phyloP scores from a whole-genome alignment of 345 rosid species.

The Gossypium australe region DNA sequence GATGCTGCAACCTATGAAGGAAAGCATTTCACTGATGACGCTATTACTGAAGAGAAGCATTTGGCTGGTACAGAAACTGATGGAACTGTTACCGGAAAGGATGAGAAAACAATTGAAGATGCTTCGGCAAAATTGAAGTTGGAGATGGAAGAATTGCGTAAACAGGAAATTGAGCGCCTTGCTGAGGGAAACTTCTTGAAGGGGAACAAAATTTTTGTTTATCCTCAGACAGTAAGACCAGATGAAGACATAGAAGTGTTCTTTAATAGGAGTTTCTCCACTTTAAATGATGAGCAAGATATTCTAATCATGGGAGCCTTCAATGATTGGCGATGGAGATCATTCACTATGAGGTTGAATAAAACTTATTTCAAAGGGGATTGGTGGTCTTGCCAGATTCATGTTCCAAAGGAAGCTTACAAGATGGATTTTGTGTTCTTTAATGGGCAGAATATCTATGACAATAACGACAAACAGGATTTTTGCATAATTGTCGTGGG shows the following conservation, averaged over 20 bases:
- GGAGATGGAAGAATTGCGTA: constrained; percentile 42
- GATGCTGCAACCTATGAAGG: constrained; percentile 10
- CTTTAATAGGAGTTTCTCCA: constrained; percentile 56
- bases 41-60: neutral
- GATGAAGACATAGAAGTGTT: constrained; percentile 72
- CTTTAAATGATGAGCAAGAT: constrained; percentile 53
- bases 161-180: constrained; percentile 51
- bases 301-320: constrained; percentile 85
- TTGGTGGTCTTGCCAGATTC: constrained; percentile 86
- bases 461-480: constrained; percentile 68
- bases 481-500: constrained; percentile 63
- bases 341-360: constrained; percentile 62
- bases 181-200: constrained; percentile 45
- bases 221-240: constrained; percentile 54
- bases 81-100: neutral
- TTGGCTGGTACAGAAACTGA: constrained; percentile 11
- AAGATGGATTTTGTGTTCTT: constrained; percentile 88
- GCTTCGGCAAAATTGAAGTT: constrained; percentile 28
- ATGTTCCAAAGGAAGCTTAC: constrained; percentile 84
- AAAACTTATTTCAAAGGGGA: constrained; percentile 56
- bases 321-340: constrained; percentile 89
- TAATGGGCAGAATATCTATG: constrained; percentile 67
- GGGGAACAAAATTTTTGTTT: constrained; percentile 58
- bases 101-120: constrained; percentile 24
- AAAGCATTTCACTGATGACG: constrained; percentile 15